phyloP scores from a whole-genome alignment of 352 stramenopile species.

The Globisporangium perplexum region DNA sequence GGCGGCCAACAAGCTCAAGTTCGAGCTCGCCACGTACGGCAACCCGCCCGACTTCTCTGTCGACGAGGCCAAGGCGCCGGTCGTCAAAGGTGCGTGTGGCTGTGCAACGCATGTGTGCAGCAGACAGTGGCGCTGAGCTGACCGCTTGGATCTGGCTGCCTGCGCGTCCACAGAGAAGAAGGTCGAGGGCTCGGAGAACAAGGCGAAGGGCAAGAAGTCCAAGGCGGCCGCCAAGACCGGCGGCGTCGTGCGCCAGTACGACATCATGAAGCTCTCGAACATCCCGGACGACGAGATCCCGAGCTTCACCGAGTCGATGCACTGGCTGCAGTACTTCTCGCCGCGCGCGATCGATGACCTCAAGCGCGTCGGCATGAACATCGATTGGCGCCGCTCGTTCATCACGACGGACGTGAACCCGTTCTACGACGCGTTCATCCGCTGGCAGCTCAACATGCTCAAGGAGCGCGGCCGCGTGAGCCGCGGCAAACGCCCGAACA shows the following conservation, averaged over 20 bases:
- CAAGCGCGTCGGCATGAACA: slow-evolving; percentile 94
- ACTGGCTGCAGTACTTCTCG: slow-evolving; percentile 99
- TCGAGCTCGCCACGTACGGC: slow-evolving; percentile 94
- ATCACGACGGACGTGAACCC: slow-evolving; percentile 99
- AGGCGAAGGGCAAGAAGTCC: slow-evolving; percentile 95
- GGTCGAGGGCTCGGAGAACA: slow-evolving; percentile 74
- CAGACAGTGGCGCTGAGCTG: no score
- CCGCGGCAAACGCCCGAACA: slow-evolving; percentile 97
- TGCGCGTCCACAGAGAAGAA: slow-evolving; percentile 52
- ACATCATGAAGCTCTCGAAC: slow-evolving; percentile 96
- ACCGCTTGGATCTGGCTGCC: not conserved
- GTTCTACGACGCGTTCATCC: slow-evolving; percentile 99
- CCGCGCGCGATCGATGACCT: slow-evolving; percentile 96
- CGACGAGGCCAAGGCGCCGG: slow-evolving; percentile 26
- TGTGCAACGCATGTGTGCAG: no score
- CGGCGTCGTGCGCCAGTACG: slow-evolving; percentile 96
- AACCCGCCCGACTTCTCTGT: slow-evolving; percentile 92
- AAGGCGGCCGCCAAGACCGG: slow-evolving; percentile 98
- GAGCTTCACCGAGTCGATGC: slow-evolving; percentile 95
- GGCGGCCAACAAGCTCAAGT: slow-evolving; percentile 99
- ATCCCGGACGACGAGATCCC: slow-evolving; percentile 93
- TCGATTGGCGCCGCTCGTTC: slow-evolving; percentile 99
- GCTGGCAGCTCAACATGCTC: slow-evolving; percentile 98
- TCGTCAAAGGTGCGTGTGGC: slow-evolving; percentile 17
- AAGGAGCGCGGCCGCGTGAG: slow-evolving; percentile 85